phyloP scores from a whole-genome alignment of 495 filamentous ascomycete genomes.

The Neurospora terricola region DNA sequence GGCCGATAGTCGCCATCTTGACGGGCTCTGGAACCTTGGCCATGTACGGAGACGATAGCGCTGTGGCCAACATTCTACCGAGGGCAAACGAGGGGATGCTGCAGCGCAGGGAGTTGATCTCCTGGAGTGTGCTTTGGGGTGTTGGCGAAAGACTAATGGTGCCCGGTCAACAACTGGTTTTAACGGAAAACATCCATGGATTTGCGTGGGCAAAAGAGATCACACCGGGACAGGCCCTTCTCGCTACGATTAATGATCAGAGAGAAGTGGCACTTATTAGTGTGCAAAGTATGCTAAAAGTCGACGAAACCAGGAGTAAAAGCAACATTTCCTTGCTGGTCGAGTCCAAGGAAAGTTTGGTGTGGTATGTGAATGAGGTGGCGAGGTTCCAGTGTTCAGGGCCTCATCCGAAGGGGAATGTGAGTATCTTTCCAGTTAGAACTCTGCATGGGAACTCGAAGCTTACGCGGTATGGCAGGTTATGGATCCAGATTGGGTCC shows the following conservation, averaged over 20 bases:
- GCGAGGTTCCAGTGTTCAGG: slow-evolving; percentile 30
- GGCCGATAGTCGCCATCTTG: slow-evolving; percentile 33
- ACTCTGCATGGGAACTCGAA: not conserved
- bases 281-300: slow-evolving; percentile 20
- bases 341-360: slow-evolving; percentile 14
- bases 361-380: slow-evolving; percentile 34
- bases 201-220: slow-evolving; percentile 37
- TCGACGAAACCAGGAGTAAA: slow-evolving; percentile 6
- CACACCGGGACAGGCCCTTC: slow-evolving; percentile 23
- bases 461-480: slow-evolving; percentile 4
- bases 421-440: slow-evolving; percentile 12
- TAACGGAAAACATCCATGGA: slow-evolving; percentile 30
- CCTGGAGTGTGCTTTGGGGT: slow-evolving; percentile 34
- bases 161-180: slow-evolving; percentile 24
- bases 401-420: slow-evolving; percentile 27
- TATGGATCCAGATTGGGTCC: slow-evolving; percentile 29
- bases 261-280: slow-evolving; percentile 33
- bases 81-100: slow-evolving; percentile 20
- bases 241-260: slow-evolving; percentile 34
- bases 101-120: slow-evolving; percentile 17
- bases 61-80: slow-evolving; percentile 14
- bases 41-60: slow-evolving; percentile 34
- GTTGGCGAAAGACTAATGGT: slow-evolving; percentile 37
- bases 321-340: not conserved
- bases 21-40: slow-evolving; percentile 29